These are phyloP conservation scores for Ilex aquifolium DNA, from an alignment of 257 asterid genomes.

Conservation along the genomic window DNA sequence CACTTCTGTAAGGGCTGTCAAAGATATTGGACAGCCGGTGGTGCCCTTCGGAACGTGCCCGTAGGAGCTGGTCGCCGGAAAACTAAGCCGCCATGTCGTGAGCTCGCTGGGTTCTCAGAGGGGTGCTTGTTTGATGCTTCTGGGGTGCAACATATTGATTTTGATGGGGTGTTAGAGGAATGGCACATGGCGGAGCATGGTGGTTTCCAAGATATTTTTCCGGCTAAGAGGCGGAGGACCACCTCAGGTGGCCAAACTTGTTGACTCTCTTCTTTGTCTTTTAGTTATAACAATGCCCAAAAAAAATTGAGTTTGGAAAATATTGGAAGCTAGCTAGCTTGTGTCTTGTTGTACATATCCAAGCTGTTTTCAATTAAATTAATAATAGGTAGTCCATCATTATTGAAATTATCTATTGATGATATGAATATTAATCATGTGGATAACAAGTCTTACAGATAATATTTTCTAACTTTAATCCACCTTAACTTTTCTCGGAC, in stretches of 20 bases:
- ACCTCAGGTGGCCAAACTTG: conserved; percentile 45
- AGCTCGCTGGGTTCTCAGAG: conserved; percentile 35
- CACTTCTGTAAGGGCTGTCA: conserved; percentile 86
- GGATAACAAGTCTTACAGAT: too few relatives aligned
- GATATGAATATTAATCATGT: too few relatives aligned
- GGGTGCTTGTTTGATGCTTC: conserved; percentile 46
- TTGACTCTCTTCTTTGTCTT: conserved; percentile 35
- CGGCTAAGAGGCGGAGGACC: conserved; percentile 71
- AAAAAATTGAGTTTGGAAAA: not conserved
- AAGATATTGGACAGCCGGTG: conserved; percentile 92
- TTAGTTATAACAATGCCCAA: conserved; percentile 9
- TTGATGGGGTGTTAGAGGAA: conserved; percentile 42
- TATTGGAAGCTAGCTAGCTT: conserved; percentile 20
- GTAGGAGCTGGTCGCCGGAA: conserved; percentile 89
- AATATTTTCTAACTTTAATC: too few relatives aligned
- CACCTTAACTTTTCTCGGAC: too few relatives aligned
- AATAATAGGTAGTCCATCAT: conserved; percentile 1
- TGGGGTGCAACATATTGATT: conserved; percentile 37
- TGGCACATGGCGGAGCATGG: conserved; percentile 49
- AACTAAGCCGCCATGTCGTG: conserved; percentile 49
- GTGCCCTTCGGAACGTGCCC: conserved; percentile 76
- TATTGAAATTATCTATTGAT: not conserved
- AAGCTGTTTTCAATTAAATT: conserved; percentile 16
- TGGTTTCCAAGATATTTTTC: conserved; percentile 37
- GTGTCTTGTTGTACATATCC: conserved; percentile 18